Base-by-base conservation (phyloP, 164 flowering plant genomes). In the Litsea cubeba region DNA sequence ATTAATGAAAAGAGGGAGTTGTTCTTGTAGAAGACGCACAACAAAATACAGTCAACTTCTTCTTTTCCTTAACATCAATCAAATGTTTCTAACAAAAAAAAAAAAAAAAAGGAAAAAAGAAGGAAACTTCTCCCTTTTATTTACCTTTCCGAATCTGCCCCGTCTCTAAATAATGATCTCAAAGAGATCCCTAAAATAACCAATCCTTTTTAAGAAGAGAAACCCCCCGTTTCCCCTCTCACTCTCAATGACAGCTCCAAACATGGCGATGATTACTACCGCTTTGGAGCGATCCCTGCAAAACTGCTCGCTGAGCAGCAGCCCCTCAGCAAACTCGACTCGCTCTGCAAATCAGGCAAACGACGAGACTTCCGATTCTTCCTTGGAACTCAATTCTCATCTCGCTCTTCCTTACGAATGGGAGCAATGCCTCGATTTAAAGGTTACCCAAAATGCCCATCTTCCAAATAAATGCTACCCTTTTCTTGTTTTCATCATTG, bases 401-500 rank as follows among this genome's bases (percentile, higher is more conserved):
- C 72, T 85, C 72, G 78, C 94, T 10, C 89, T 94, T 58, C 97
- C 98, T 73, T 88, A 84, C 75, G 87, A 87, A 54, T 95, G 98
- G 98, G 95, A 95, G 51, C 98, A 93, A 83, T 92, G 95, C 73
- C 97, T 95, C 78, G 98, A 95, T 90, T 80, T 95, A 76, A 88
- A 91, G 97, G 98, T 86, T 28, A 22, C 64, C 65, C 50, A 18
- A 64, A 64, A 70, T 22, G 17, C 69, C 51, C 54, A 1, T 71
- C 35, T 30, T 50, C 25, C 74, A 62, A 49, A 50, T 49, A 22
- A 70, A 32, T 57, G 24, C 71, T 3, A 5, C 32, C 11, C 8
- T 0, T 68, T 62, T 15, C 50, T 50, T 23, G 32, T 49, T 3
- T 75, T 15, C 26, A 11, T 51, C 10, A 25, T 57, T 15, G 22